These are phyloP conservation scores for Botrytis pseudocinerea DNA, from an alignment of 2,329 filamentous ascomycete genomes.

Conservation along the genomic window DNA sequence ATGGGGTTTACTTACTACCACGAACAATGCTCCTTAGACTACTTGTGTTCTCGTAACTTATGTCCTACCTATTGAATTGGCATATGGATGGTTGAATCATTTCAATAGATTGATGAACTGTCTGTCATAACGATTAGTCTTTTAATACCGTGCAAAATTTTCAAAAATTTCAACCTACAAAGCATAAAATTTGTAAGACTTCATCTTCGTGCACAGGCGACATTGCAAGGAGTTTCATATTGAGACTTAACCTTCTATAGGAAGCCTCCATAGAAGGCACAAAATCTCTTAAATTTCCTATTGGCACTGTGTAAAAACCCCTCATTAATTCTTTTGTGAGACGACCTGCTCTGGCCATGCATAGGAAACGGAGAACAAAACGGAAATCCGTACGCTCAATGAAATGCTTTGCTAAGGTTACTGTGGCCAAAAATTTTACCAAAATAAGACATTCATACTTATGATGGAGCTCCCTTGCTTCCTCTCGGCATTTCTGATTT, in stretches of 20 bases:
- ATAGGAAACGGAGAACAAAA: not conserved
- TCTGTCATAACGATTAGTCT: not conserved
- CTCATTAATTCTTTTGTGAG: not conserved
- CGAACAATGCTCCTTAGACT: too few species aligned
- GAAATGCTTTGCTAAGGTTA: not conserved
- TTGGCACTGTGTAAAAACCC: not conserved
- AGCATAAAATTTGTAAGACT: not conserved
- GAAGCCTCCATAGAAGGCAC: not conserved
- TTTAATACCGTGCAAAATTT: not conserved
- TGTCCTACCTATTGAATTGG: not conserved
- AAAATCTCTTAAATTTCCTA: not conserved
- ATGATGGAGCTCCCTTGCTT: not conserved
- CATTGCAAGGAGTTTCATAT: not conserved
- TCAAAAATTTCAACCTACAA: not conserved
- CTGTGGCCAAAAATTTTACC: not conserved
- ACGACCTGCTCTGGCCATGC: not conserved
- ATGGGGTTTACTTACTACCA: slow-evolving; percentile 1
- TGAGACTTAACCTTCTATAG: not conserved
- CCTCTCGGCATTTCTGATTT: not conserved
- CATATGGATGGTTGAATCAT: not conserved
- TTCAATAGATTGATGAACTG: not conserved
- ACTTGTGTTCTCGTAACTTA: not conserved
- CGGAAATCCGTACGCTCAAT: not conserved
- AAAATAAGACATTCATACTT: not conserved
- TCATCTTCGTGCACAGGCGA: not conserved